Base-by-base conservation (phyloP, 2,329 filamentous ascomycete genomes). In the Aspergillus sp. region DNA sequence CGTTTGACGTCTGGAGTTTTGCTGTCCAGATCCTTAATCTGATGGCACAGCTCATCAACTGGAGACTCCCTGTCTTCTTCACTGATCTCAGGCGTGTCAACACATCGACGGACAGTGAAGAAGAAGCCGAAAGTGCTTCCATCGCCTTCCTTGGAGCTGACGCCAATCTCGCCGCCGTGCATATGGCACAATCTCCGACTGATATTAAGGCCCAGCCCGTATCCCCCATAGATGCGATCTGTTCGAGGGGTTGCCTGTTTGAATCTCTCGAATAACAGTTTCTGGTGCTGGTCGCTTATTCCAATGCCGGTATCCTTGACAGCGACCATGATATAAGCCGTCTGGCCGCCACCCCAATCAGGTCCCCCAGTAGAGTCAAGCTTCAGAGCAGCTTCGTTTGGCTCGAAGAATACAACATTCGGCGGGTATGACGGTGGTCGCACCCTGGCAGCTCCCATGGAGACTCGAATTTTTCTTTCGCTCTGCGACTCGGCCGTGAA, bases 301-400 rank as follows among this genome's bases (percentile, higher is more conserved):
- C 90, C 90, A 52, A 89, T 86, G 1, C 90, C 90, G 0, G 90
- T 92, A 66, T 95, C 90, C 62, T 86, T 83, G 23, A 95, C 89
- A 41, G 88, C 84, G 60, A 95, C 89, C 55, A 86, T 82, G 39
- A 95, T 81, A 68, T 83, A 91, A 1, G 87, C 78, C 2, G 82
- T 78, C 52, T 88, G 79, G 3, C 82, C 82, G 6, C 76, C 68
- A 3, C 84, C 83, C 83, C 83, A 85, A 53, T 85, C 82, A 0
- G 77, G 64, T 2, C 77, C 74, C 17, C 73, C 57, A 2, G 72
- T 75, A 7, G 65, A 66, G 52, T 75, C 72, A 7, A 69, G 58
- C 2, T 65, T 58, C 8, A 70, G 62, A 0, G 61, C 65, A 1
- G 47, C 9, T 14, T 64, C 55, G 6, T 52, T 55, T 0, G 68